Conservation (phyloP, 495 filamentous ascomycete species). For the Talaromyces adpressus region DNA sequence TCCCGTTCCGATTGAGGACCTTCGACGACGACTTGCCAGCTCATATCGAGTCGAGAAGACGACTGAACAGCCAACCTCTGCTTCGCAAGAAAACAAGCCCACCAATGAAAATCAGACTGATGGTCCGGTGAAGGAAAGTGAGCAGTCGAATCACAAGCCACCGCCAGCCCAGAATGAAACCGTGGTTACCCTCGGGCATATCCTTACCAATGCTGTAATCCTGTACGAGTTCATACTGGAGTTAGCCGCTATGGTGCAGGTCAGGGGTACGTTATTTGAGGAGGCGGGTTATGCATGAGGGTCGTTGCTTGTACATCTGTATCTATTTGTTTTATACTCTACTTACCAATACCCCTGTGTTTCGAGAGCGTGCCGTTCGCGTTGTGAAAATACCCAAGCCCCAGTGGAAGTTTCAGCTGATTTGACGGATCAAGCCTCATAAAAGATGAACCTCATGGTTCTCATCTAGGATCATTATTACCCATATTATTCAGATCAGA, state of each 20-base stretch:
- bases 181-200: constrained; percentile 66
- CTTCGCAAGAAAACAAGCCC: constrained; percentile 20
- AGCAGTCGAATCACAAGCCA: constrained; percentile 20
- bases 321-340: not conserved
- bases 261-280: constrained; percentile 75
- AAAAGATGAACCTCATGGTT: not conserved
- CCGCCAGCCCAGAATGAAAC: constrained; percentile 16
- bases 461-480: not conserved
- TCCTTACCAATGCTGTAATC: constrained; percentile 63
- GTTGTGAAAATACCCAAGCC: not conserved
- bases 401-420: no score
- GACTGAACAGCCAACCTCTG: constrained; percentile 9
- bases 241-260: constrained; percentile 78
- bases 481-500: not conserved
- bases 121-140: constrained; percentile 31
- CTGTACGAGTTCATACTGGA: constrained; percentile 80
- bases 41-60: constrained; percentile 21
- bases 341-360: not conserved
- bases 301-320: not conserved
- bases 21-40: constrained; percentile 30
- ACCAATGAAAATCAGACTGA: constrained; percentile 19
- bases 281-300: constrained; percentile 51
- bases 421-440: not conserved
- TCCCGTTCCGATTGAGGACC: constrained; percentile 24
- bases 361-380: not conserved